Evolutionary conservation across 176 grass and related monocot species (phyloP).

Genomic region (Dendrocalamus sinicus): DNA sequence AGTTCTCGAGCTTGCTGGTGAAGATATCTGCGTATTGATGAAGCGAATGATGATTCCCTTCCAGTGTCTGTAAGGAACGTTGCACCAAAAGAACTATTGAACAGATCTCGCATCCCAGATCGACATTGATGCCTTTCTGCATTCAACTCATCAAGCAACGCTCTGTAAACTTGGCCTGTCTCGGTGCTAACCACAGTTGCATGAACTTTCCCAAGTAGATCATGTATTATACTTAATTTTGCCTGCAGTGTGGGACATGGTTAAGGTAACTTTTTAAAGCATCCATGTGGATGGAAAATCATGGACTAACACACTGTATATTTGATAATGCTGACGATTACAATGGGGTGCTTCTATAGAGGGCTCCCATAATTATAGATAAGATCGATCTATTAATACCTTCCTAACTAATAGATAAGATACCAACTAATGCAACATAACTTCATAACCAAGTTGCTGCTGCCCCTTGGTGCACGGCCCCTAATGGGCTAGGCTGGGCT

Average conservation of each 20-base stretch:
- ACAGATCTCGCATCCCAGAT: too few relatives aligned
- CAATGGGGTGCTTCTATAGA: not conserved
- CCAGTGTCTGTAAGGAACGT: too few relatives aligned
- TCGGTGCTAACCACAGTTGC: too few relatives aligned
- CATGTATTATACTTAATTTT: too few relatives aligned
- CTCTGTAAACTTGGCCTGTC: too few relatives aligned
- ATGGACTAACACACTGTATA: slow-evolving; percentile 13
- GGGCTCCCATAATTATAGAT: slow-evolving; percentile 1
- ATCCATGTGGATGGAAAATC: slow-evolving; percentile 19
- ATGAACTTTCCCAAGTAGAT: too few relatives aligned
- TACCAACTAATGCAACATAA: slow-evolving; percentile 6
- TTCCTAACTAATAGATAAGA: not conserved
- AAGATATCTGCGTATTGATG: too few relatives aligned
- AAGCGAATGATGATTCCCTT: too few relatives aligned
- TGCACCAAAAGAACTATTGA: too few relatives aligned
- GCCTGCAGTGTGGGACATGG: slow-evolving; percentile 26
- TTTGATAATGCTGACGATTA: not conserved
- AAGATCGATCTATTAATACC: not conserved
- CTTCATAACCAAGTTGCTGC: not conserved
- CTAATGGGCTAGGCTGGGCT: not conserved
- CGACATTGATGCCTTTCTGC: too few relatives aligned
- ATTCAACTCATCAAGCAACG: too few relatives aligned
- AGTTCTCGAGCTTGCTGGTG: too few relatives aligned
- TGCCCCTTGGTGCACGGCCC: not conserved
- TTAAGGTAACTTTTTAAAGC: not conserved